Base-by-base conservation (phyloP, 2,329 filamentous ascomycete genomes). In the Aspergillus latus region DNA sequence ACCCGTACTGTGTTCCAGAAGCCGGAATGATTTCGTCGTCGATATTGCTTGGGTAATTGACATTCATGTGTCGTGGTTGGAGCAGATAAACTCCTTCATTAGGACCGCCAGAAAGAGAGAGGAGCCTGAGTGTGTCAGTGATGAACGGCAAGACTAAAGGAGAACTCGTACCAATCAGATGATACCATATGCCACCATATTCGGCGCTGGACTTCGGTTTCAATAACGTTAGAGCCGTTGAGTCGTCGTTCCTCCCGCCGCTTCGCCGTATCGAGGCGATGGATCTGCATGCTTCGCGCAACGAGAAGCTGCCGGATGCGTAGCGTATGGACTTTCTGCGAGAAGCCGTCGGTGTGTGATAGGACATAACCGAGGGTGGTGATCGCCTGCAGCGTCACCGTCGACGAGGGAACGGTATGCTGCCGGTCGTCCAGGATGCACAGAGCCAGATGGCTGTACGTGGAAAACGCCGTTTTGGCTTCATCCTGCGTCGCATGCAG, bases 101-200 rank as follows among this genome's bases (percentile, higher is more conserved):
- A 4, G 61, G 42, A 3, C 59, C 59, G 5, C 62, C 63, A 2
- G 54, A 59, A 34, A 66, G 64, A 1, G 59, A 47, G 13, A 60
- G 45, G 21, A 66, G 56, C 64, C 65, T 67, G 13, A 26, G n/a
- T 21, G 10, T 13, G 10, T 37, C 30, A 39, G 34, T 37, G 15
- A 11, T 5, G 9, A 16, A 30, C 2, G 0, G 4, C 15, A 6
- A 50, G 30, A 42, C 21, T 5, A 28, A 4, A 21, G 5, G 40
- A 2, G 7, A 1, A 26, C 15, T 36, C 30, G 4, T 57, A 67
- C 64, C 63, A 66, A 49, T 66, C 64, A n/a, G 63, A 62, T 16
- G 64, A 59, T 4, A 66, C 59, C 62, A 66, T 62, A 13, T 56
- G 49, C 64, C 66, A 68, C 64, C 65, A 68, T 8, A 60, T 34